Percentiles rank a stretch among this genome's conserved stretches.
These are phyloP conservation scores for Trypanosoma scelopori DNA, from an alignment of 208 protist species.

Conservation along the genomic window DNA sequence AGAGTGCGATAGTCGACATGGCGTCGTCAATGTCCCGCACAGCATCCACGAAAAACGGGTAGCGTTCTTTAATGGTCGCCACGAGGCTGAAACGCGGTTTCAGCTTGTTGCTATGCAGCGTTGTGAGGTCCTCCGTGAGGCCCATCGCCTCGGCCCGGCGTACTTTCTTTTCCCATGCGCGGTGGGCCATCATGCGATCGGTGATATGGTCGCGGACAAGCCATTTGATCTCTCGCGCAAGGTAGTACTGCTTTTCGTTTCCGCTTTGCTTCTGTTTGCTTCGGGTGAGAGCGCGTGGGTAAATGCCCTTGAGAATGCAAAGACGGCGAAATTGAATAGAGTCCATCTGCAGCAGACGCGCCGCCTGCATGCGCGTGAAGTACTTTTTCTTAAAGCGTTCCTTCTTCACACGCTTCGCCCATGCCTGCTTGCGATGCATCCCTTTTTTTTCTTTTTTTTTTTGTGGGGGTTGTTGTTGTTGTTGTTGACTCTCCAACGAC, in stretches of 20 bases:
- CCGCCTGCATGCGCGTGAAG: conserved; percentile 92
- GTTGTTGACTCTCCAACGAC: too few relatives aligned
- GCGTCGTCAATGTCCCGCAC: conserved; percentile 96
- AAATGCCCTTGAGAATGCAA: conserved; percentile 99
- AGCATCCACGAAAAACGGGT: conserved; percentile 97
- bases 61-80: conserved; percentile 96
- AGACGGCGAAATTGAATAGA: conserved; percentile 94
- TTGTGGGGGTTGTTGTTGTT: too few relatives aligned
- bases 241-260: conserved; percentile 98
- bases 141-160: conserved; percentile 89
- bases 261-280: conserved; percentile 94
- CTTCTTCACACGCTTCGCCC: conserved; percentile 88
- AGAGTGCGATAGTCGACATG: conserved; percentile 96
- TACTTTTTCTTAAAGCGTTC: conserved; percentile 93
- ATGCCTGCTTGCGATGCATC: conserved; percentile 82
- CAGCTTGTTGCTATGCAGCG: conserved; percentile 48
- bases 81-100: conserved; percentile 93
- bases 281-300: conserved; percentile 95
- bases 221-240: conserved; percentile 97
- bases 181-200: conserved; percentile 94
- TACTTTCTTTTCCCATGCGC: conserved; percentile 92
- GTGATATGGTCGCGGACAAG: conserved; percentile 96
- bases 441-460: conserved; percentile 3
- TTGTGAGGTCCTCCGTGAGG: conserved; percentile 64
- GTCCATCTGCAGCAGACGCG: conserved; percentile 93